Conservation (phyloP, 2,329 filamentous ascomycete genomes). For the Apiospora sp. region DNA sequence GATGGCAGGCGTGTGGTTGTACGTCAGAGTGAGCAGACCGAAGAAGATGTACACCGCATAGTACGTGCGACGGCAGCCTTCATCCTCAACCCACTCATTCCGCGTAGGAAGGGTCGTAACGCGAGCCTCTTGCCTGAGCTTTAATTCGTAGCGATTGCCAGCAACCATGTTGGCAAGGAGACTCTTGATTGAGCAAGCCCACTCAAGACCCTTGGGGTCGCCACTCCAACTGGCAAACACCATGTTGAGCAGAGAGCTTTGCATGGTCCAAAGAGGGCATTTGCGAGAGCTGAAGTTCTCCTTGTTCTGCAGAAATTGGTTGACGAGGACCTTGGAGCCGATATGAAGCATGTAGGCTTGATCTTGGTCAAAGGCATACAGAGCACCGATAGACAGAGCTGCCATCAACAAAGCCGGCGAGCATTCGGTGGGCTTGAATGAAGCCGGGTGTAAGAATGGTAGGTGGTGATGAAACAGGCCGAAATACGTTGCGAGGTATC, state of each 20-base stretch:
- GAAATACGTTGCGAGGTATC: constrained; percentile 95
- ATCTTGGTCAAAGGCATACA: constrained; percentile 97
- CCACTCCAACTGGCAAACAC: constrained; percentile 99
- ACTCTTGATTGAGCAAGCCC: constrained; percentile 99
- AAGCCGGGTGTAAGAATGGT: constrained; percentile 92
- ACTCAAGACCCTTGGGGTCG: constrained; percentile 95
- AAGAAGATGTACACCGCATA: constrained; percentile 99
- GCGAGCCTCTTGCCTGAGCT: constrained; percentile 89
- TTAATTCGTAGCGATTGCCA: constrained; percentile 94
- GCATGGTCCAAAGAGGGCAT: constrained; percentile 98
- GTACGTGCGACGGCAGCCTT: constrained; percentile 95
- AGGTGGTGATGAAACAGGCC: constrained; percentile 96
- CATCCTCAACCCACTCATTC: constrained; percentile 94
- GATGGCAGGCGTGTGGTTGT: constrained; percentile 97
- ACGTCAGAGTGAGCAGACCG: constrained; percentile 90
- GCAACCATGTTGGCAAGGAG: constrained; percentile 98
- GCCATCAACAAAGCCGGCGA: constrained; percentile 87
- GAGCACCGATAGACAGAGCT: constrained; percentile 90
- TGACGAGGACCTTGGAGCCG: constrained; percentile 95
- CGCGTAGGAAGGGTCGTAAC: constrained; percentile 78
- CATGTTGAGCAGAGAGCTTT: constrained; percentile 97
- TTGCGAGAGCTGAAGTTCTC: constrained; percentile 98
- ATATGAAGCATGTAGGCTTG: constrained; percentile 98
- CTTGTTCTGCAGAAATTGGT: constrained; percentile 97
- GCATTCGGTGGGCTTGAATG: constrained; percentile 82